Evolutionary conservation across 257 asterid species (phyloP).

Genomic region (Misopates orontium): DNA sequence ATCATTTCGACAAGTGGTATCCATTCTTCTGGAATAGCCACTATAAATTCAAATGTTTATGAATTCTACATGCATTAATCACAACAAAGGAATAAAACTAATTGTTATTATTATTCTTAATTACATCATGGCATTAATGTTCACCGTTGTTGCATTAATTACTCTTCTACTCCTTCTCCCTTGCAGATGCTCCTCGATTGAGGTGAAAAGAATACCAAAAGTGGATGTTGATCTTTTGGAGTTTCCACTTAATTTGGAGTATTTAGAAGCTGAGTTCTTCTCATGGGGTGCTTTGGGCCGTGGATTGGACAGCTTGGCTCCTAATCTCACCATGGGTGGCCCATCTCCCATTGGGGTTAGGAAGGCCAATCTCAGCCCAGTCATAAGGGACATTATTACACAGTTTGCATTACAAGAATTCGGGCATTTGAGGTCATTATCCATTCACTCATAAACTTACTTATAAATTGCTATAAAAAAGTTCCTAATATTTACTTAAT

Average conservation of each 20-base stretch:
- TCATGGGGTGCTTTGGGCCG: constrained; percentile 61
- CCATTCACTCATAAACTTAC: neutral
- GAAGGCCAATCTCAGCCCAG: constrained; percentile 50
- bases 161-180: constrained; percentile 20
- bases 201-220: constrained; percentile 27
- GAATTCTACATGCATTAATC: too few relatives aligned
- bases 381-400: constrained; percentile 48
- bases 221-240: constrained; percentile 59
- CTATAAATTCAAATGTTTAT: too few relatives aligned
- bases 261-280: constrained; percentile 83
- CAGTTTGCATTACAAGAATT: constrained; percentile 91
- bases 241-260: constrained; percentile 76
- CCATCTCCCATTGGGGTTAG: constrained; percentile 61
- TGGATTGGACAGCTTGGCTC: constrained; percentile 57
- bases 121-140: constrained; percentile 31
- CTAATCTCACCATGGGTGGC: constrained; percentile 57
- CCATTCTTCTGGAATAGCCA: too few relatives aligned
- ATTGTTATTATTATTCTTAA: too few relatives aligned
- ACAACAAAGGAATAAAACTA: too few relatives aligned
- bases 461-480: too few relatives aligned
- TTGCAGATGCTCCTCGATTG: constrained; percentile 17
- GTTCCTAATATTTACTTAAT: too few relatives aligned
- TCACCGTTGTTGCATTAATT: constrained; percentile 20
- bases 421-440: constrained; percentile 69
- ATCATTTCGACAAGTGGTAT: too few relatives aligned